These are phyloP conservation scores for Mitragyna speciosa DNA, from an alignment of 257 asterid genomes.

Conservation along the genomic window DNA sequence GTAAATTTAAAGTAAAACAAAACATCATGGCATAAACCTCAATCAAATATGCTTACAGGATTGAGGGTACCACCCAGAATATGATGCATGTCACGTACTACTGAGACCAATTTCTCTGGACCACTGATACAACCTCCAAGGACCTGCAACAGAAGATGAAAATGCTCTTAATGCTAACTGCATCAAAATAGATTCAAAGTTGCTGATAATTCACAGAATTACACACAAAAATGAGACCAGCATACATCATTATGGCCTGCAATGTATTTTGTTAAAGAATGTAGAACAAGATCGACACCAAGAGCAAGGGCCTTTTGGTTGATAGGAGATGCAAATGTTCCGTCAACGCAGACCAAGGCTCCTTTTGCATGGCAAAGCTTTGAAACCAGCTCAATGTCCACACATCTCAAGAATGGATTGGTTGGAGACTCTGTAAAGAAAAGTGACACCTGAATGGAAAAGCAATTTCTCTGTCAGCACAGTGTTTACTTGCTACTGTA, in stretches of 20 bases:
- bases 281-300: constrained; percentile 88
- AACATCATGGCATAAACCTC: constrained; percentile 9
- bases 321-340: constrained; percentile 91
- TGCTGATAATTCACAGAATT: background rate
- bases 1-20: background rate
- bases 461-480: constrained; percentile 9
- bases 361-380: constrained; percentile 89
- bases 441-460: constrained; percentile 66
- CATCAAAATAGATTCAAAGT: background rate
- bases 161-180: constrained; percentile 6
- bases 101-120: constrained; percentile 65
- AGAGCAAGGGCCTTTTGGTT: constrained; percentile 93
- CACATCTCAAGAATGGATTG: constrained; percentile 89
- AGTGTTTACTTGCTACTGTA: background rate
- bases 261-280: constrained; percentile 84
- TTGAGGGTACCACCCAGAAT: constrained; percentile 86
- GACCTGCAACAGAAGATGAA: constrained; percentile 47
- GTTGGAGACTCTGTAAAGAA: constrained; percentile 95
- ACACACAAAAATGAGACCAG: background rate
- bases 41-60: constrained; percentile 59
- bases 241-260: constrained; percentile 95
- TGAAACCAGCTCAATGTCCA: constrained; percentile 83
- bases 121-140: constrained; percentile 91
- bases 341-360: constrained; percentile 76
- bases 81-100: constrained; percentile 80